Evolutionary conservation across 1,139 yeast genomes (phyloP).

Genomic region (Nematodospora anomalae): DNA sequence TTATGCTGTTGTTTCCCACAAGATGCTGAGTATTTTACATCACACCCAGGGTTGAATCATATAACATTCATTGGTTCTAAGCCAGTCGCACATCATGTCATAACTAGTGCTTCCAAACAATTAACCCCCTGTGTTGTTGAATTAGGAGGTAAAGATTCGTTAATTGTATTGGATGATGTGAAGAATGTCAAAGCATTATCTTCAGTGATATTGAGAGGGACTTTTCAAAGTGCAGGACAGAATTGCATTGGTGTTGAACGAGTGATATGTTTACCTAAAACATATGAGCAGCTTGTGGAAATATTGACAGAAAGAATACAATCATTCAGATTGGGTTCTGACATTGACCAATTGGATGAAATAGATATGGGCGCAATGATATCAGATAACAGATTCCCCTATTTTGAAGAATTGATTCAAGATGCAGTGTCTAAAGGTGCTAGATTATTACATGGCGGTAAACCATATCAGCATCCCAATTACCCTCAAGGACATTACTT

Average conservation of each 20-base stretch:
- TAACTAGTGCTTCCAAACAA: slow-evolving; percentile 74
- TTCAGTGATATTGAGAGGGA: slow-evolving; percentile 86
- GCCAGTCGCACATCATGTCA: slow-evolving; percentile 87
- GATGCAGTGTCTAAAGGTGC: slow-evolving; percentile 88
- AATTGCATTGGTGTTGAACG: slow-evolving; percentile 97
- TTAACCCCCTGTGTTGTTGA: slow-evolving; percentile 94
- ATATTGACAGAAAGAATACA: slow-evolving; percentile 59
- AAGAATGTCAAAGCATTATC: slow-evolving; percentile 59
- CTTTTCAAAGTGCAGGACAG: slow-evolving; percentile 96
- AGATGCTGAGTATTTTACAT: slow-evolving; percentile 80
- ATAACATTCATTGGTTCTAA: slow-evolving; percentile 95
- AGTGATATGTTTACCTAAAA: slow-evolving; percentile 71
- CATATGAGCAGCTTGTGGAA: slow-evolving; percentile 61
- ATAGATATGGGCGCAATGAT: slow-evolving; percentile 97
- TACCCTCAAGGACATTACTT: slow-evolving; percentile 95
- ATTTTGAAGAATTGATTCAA: slow-evolving; percentile 60
- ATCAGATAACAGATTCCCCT: slow-evolving; percentile 68
- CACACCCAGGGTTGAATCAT: slow-evolving; percentile 80
- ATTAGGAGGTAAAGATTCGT: slow-evolving; percentile 93
- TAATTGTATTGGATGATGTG: slow-evolving; percentile 77
- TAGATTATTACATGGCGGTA: slow-evolving; percentile 73
- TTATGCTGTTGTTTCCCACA: slow-evolving; percentile 77
- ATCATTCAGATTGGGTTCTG: slow-evolving; percentile 76
- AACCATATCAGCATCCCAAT: slow-evolving; percentile 76
- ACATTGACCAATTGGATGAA: slow-evolving; percentile 83